Base-by-base conservation (phyloP, 176 grass and related monocot species). In the Cenchrus americanus region DNA sequence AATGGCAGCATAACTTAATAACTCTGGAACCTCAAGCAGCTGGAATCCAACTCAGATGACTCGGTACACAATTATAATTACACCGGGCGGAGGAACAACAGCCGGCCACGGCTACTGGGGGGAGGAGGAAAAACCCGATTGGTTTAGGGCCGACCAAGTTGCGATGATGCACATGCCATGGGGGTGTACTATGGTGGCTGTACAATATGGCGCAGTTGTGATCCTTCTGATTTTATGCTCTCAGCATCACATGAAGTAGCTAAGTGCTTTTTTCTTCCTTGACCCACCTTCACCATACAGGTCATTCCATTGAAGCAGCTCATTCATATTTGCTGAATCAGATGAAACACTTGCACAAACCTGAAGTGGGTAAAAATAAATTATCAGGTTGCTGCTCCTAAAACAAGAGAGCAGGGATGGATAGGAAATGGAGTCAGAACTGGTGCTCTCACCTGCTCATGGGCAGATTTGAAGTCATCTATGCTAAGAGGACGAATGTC, bases 271-370 rank as follows among this genome's bases (percentile, higher is more conserved):
- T 84, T 91, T 96, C 86, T 96, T 99, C 87, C 93, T 96, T 3
- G 96, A 99, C 50, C 96, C 96, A 1, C 96, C 96, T 94, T 99
- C 96, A 1, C 96, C 96, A 47, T 99, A 99, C 50, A 99, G 89
- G 44, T 99, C 96, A 13, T 99, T 99, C 96, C 96, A 99, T 81
- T 99, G 93, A 76, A 90, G 79, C 59, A 99, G 93, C 73, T 99
- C 96, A 17, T 77, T 96, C 93, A 99, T 99, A 82, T 94, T 96
- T 44, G 93, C 65, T 1, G 96, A 99, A 69, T 99, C 96, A 14
- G 96, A 96, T 50, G 96, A 99, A 72, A 99, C 96, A 71, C 96
- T 99, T 4, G 96, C 96, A 19, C 93, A 96, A 22, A 99, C 93
- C 96, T 99, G 75, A n/a, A 52, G 70, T 0, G 24, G 66, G 44